These are phyloP conservation scores for Pugionium cornutum DNA, from an alignment of 345 rosid species.

Conservation along the genomic window DNA sequence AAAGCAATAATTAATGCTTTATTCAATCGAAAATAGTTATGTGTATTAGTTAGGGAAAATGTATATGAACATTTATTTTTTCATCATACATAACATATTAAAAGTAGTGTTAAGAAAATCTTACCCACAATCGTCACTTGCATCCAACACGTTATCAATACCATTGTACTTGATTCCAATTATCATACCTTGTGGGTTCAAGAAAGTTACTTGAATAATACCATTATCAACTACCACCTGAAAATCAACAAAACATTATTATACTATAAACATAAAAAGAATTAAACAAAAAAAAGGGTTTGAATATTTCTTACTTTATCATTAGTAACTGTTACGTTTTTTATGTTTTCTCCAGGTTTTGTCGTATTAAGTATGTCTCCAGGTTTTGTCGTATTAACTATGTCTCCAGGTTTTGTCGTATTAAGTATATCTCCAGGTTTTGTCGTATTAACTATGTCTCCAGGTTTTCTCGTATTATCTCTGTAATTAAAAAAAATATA, in stretches of 20 bases:
- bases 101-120: neutral
- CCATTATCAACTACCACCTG: slow-evolving; percentile 84
- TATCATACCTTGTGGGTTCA: slow-evolving; percentile 64
- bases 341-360: slow-evolving; percentile 33
- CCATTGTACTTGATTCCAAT: slow-evolving; percentile 62
- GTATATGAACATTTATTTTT: neutral
- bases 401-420: too few relatives aligned
- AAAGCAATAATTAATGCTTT: neutral
- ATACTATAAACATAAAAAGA: neutral
- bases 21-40: neutral
- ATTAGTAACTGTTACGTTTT: slow-evolving; percentile 6
- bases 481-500: neutral
- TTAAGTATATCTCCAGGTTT: too few relatives aligned
- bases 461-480: neutral
- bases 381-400: too few relatives aligned
- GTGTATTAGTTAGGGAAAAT: neutral
- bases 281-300: neutral
- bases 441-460: too few relatives aligned
- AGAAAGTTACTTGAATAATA: slow-evolving; percentile 59
- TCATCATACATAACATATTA: neutral
- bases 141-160: slow-evolving; percentile 65
- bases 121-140: slow-evolving; percentile 64
- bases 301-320: slow-evolving; percentile 26
- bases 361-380: slow-evolving; percentile 27
- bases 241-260: slow-evolving; percentile 22